Percentiles rank a stretch among this genome's conserved stretches.
These are phyloP conservation scores for Metschnikowia gruessii DNA, from an alignment of 805 yeast species.

Conservation along the genomic window DNA sequence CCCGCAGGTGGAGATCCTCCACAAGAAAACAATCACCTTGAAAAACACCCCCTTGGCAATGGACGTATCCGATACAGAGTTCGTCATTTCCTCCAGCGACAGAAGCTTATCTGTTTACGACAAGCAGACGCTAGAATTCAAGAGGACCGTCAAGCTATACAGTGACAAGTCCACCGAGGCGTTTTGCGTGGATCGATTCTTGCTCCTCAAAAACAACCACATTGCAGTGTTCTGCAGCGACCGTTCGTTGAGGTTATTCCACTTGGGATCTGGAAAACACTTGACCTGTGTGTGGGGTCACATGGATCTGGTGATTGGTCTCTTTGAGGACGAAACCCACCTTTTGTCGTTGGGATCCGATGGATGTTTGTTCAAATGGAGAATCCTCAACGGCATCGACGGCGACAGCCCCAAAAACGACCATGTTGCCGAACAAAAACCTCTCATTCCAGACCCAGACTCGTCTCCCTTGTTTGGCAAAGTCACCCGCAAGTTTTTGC, in stretches of 20 bases:
- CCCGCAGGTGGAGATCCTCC: slow-evolving; percentile 20
- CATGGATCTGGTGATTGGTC: slow-evolving; percentile 45
- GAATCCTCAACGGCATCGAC: neutral
- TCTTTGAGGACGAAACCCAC: slow-evolving; percentile 28
- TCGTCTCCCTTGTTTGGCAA: slow-evolving; percentile 24
- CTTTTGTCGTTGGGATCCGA: slow-evolving; percentile 47
- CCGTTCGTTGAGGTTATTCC: slow-evolving; percentile 53
- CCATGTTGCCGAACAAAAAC: neutral
- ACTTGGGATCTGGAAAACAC: slow-evolving; percentile 44
- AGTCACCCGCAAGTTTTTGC: slow-evolving; percentile 34
- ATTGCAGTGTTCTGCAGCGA: slow-evolving; percentile 50
- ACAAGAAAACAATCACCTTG: slow-evolving; percentile 48
- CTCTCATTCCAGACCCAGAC: slow-evolving; percentile 3
- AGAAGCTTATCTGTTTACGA: slow-evolving; percentile 44
- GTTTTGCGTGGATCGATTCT: slow-evolving; percentile 44
- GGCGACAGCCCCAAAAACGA: neutral
- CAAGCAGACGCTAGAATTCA: slow-evolving; percentile 31
- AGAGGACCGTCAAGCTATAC: slow-evolving; percentile 40
- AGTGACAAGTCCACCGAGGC: slow-evolving; percentile 40
- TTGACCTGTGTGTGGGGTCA: slow-evolving; percentile 56
- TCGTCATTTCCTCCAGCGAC: slow-evolving; percentile 53
- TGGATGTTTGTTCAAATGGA: slow-evolving; percentile 57
- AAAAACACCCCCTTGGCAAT: slow-evolving; percentile 52
- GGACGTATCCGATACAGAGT: slow-evolving; percentile 34
- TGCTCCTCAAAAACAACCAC: slow-evolving; percentile 24